Base-by-base conservation (phyloP, 768 basidiomycete species). In the Trichaptum fuscoviolaceum region DNA sequence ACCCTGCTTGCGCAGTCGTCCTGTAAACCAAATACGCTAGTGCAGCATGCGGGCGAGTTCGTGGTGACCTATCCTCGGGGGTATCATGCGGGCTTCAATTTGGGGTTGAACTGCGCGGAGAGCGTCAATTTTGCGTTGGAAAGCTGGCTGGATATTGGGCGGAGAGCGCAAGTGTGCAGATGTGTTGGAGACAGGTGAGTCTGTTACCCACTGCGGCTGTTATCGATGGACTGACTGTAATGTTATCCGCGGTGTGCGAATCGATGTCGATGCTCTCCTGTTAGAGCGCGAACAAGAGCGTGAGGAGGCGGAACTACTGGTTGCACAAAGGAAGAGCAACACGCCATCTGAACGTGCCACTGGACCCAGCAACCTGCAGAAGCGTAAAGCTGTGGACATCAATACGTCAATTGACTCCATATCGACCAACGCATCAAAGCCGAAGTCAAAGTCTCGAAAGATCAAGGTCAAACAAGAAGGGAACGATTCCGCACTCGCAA, bases 91-190 rank as follows among this genome's bases (percentile, higher is more conserved):
- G 96, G 96, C 23, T 96, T 98, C 82, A 99, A 99, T 74, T 80
- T 97, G 58, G 96, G 93, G 7, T 87, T 97, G 73, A 99, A 99
- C 73, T 97, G 95, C 71, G 96, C 96, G 1, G 96, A 98, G 77
- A 94, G 92, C 69, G 93, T 97, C 72, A 99, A 99, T 75, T 99
- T 98, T 74, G 96, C 96, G 0, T 80, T 97, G 27, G 93, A 97
- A 58, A 92, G 91, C 69, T 99, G 96, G 96, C 77, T 98, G 6
- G 93, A 95, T 57, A 77, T 96, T 23, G 96, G 95, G 0, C 82
- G 92, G 66, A 85, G 83, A 65, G 96, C 96, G 7, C 87, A 87
- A 68, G 86, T 81, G 3, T 93, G 92, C 70, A 78, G 85, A 71
- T 93, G 91, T 71, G 82, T 92, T n/a, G 74, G 79, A 63, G 87